Evolutionary conservation across 257 asterid genomes (phyloP).

Genomic region (Lantana camara): DNA sequence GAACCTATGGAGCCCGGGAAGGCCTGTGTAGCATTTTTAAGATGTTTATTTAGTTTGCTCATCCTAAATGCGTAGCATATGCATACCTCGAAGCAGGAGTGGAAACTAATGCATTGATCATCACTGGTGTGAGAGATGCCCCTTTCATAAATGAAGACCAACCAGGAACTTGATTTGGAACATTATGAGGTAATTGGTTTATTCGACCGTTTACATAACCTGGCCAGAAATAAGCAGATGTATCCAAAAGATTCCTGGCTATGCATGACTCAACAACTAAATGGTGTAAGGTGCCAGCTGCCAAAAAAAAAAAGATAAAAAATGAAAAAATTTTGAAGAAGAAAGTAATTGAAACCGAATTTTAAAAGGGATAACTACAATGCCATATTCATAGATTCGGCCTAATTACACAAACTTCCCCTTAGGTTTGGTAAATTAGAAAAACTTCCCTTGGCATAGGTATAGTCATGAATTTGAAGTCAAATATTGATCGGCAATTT

Average conservation of each 20-base stretch:
- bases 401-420: no score
- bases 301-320: conserved; percentile 26
- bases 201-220: conserved; percentile 72
- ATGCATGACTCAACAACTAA: conserved; percentile 91
- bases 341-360: background rate
- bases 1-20: conserved; percentile 4
- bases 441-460: no score
- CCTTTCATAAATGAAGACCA: conserved; percentile 95
- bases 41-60: conserved; percentile 10
- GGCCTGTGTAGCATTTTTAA: background rate
- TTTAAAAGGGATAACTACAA: no score
- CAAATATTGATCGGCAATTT: no score
- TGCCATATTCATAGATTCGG: no score
- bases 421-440: no score
- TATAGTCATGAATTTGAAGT: no score
- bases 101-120: conserved; percentile 79
- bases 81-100: conserved; percentile 92
- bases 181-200: conserved; percentile 67
- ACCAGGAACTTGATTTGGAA: conserved; percentile 71
- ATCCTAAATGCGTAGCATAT: conserved; percentile 12
- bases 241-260: conserved; percentile 83
- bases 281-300: conserved; percentile 93
- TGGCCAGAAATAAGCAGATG: conserved; percentile 93
- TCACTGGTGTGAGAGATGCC: conserved; percentile 58
- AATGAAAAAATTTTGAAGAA: background rate